phyloP scores from a whole-genome alignment of 108 stramenopile genomes.

The Cyclotella baltica region DNA sequence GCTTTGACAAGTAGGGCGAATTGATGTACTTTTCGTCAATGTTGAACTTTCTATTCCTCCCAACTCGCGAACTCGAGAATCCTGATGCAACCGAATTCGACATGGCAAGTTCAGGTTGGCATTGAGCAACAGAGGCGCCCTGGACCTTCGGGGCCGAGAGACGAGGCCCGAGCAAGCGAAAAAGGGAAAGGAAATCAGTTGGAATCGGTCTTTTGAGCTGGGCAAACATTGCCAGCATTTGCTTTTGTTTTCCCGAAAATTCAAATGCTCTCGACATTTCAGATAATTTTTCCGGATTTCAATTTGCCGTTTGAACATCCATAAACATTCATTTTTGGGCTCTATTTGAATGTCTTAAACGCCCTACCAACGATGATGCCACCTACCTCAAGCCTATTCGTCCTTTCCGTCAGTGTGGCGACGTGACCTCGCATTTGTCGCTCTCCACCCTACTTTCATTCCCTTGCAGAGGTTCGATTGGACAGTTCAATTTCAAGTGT shows the following conservation, averaged over 20 bases:
- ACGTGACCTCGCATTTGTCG: background rate
- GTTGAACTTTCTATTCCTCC: conserved; percentile 29
- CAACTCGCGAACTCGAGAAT: conserved; percentile 18
- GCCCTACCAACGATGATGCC: background rate
- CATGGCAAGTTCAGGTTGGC: conserved; percentile 11
- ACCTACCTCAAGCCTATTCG: background rate
- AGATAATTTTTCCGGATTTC: background rate
- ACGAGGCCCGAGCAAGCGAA: too few relatives aligned
- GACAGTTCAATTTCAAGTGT: background rate
- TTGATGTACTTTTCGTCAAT: conserved; percentile 12
- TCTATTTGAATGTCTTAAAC: conserved; percentile 2
- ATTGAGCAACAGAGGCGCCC: background rate
- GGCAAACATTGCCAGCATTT: too few relatives aligned
- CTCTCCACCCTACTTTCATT: background rate
- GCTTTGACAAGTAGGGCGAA: background rate
- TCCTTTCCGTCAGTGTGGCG: too few relatives aligned
- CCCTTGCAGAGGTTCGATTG: background rate
- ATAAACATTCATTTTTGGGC: background rate
- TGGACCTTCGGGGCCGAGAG: too few relatives aligned
- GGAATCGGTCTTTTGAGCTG: too few relatives aligned
- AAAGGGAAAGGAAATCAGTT: too few relatives aligned
- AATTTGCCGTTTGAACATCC: background rate
- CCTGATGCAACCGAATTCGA: conserved; percentile 28
- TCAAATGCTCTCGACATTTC: background rate
- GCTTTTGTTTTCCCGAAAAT: background rate